Conservation (phyloP, 345 rosid species). For the Rhodamnia argentea region DNA sequence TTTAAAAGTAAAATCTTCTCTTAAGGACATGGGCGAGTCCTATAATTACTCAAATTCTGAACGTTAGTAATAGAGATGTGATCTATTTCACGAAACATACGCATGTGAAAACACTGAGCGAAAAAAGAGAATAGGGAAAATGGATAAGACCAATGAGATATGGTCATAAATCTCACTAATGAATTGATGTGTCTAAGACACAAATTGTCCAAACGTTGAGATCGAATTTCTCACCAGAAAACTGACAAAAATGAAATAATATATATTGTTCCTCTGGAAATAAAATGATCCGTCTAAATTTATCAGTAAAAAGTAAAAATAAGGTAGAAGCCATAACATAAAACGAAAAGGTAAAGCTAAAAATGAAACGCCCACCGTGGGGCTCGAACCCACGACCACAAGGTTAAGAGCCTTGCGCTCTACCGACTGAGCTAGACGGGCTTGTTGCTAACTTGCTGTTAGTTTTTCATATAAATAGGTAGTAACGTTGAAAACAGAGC, state of each 20-base stretch:
- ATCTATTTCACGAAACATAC: fast-evolving
- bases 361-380: slow-evolving; percentile 12
- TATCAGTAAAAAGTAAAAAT: not conserved
- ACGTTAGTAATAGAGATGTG: fast-evolving
- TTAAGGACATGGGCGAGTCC: fast-evolving
- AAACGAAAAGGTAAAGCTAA: not conserved
- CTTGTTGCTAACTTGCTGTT: not conserved
- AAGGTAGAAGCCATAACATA: not conserved
- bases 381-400: slow-evolving; percentile 30
- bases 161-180: too few relatives aligned
- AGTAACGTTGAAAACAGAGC: fast-evolving
- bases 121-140: too few relatives aligned
- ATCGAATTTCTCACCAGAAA: not conserved
- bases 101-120: too few relatives aligned
- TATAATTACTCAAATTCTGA: fast-evolving
- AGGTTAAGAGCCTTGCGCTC: slow-evolving; percentile 19
- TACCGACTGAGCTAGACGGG: slow-evolving; percentile 13
- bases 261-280: not conserved
- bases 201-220: not conserved
- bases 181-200: fast-evolving
- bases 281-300: not conserved
- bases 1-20: not conserved
- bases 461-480: fast-evolving
- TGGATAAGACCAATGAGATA: too few relatives aligned
- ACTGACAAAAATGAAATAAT: not conserved